Evolutionary conservation across 2,329 filamentous ascomycete genomes (phyloP).

Genomic region (Microdochium nivale): DNA sequence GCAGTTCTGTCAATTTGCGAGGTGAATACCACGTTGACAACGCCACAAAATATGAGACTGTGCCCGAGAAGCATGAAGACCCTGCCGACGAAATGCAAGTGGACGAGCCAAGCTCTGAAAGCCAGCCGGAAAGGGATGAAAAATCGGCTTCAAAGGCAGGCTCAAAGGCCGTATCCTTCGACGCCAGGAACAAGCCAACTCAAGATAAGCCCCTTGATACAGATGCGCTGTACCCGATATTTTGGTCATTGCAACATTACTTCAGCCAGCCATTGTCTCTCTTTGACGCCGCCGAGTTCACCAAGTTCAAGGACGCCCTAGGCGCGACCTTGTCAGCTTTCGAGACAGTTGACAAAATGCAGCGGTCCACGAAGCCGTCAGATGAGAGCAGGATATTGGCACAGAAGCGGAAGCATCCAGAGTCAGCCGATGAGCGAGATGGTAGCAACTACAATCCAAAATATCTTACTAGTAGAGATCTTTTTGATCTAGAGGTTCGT

Average conservation of each 20-base stretch:
- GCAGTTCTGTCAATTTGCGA: constrained; percentile 91
- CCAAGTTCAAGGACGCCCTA: constrained; percentile 72
- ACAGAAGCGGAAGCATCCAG: constrained; percentile 62
- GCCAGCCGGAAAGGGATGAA: constrained; percentile 17
- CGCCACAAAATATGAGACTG: constrained; percentile 72
- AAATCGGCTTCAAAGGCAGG: constrained; percentile 19
- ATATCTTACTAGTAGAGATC: constrained; percentile 91
- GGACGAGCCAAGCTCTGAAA: constrained; percentile 34
- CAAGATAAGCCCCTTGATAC: constrained; percentile 51
- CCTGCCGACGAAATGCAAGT: constrained; percentile 55
- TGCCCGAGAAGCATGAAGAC: constrained; percentile 23
- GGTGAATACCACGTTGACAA: constrained; percentile 97
- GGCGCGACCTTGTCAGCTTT: constrained; percentile 56
- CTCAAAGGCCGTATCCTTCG: constrained; percentile 34
- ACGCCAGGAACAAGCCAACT: constrained; percentile 29
- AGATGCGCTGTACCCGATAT: constrained; percentile 75
- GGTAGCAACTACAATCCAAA: constrained; percentile 87
- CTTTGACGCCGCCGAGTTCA: constrained; percentile 64
- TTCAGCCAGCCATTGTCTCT: constrained; percentile 85
- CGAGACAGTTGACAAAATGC: constrained; percentile 39
- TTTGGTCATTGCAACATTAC: constrained; percentile 87
- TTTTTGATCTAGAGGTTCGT: constrained; percentile 86
- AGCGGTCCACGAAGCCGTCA: constrained; percentile 39
- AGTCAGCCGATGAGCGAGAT: constrained; percentile 50
- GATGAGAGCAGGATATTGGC: constrained; percentile 55